Evolutionary conservation across 2,329 filamentous ascomycete species (phyloP).

Genomic region (Curvularia sp.): DNA sequence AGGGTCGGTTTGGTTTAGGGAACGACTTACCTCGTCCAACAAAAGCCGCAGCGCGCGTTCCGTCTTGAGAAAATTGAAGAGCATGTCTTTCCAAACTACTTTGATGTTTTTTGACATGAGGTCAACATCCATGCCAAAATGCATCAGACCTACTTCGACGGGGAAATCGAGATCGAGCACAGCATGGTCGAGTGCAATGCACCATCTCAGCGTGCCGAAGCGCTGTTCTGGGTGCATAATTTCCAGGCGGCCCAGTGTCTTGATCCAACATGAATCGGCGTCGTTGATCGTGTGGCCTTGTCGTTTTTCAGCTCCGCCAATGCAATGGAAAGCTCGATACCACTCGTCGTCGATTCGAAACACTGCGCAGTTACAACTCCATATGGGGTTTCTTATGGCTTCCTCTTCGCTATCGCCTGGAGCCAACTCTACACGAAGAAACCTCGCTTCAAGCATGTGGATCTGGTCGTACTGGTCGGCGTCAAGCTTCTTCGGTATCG

Average conservation of each 20-base stretch:
- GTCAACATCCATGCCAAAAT: constrained; percentile 21
- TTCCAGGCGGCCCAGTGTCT: constrained; percentile 16
- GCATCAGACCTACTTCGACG: constrained; percentile 5
- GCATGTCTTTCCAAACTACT: constrained; percentile 35
- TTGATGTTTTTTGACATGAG: constrained; percentile 11
- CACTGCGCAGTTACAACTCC: constrained; percentile 28
- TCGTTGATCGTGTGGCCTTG: constrained; percentile 4
- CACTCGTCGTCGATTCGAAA: constrained; percentile 35
- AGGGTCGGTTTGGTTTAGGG: background rate
- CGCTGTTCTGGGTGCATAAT: constrained; percentile 14
- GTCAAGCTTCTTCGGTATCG: constrained; percentile 2
- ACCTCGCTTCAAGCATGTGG: constrained; percentile 24
- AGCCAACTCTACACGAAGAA: constrained; percentile 13
- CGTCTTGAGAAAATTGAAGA: constrained; percentile 33
- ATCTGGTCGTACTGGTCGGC: constrained; percentile 28
- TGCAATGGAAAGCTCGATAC: constrained; percentile 14
- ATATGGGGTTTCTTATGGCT: constrained; percentile 14
- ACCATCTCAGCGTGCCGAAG: constrained; percentile 35
- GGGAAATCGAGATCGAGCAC: constrained; percentile 37
- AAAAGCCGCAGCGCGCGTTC: constrained; percentile 29
- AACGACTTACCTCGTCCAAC: constrained; percentile 27
- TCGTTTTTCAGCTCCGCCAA: constrained; percentile 1
- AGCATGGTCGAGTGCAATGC: constrained; percentile 34
- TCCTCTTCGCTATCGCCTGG: background rate
- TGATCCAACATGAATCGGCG: constrained; percentile 8